Conservation (phyloP, 164 flowering plant genomes). For the Chloranthus sessilifolius region DNA sequence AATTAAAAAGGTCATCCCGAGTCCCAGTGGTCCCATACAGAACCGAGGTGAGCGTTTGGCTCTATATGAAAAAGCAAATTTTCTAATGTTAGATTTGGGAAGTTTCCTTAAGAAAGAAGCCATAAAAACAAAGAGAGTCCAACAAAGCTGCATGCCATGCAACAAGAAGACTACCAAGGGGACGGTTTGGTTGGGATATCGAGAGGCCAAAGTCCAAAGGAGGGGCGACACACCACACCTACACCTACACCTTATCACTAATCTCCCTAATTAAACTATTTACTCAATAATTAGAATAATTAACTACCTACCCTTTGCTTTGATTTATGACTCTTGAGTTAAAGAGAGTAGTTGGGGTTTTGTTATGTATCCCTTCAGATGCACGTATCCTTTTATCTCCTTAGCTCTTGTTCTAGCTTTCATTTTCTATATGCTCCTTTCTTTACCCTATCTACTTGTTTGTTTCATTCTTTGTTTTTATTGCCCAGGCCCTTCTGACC, state of each 20-base stretch:
- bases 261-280: too few relatives aligned
- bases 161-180: conserved; percentile 1
- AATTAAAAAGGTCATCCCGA: too few relatives aligned
- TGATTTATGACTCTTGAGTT: neutral
- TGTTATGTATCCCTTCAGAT: neutral
- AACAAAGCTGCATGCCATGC: conserved; percentile 1
- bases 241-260: too few relatives aligned
- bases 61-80: conserved; percentile 2
- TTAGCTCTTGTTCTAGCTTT: too few relatives aligned
- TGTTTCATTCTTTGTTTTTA: too few relatives aligned
- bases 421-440: too few relatives aligned
- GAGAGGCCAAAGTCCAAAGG: conserved; percentile 1
- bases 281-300: too few relatives aligned
- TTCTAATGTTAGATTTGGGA: conserved; percentile 2
- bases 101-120: conserved; percentile 4
- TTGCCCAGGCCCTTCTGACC: too few relatives aligned
- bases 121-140: neutral
- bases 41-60: too few relatives aligned
- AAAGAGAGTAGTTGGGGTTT: conserved; percentile 1
- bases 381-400: too few relatives aligned
- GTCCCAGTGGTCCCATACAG: too few relatives aligned
- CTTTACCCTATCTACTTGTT: too few relatives aligned
- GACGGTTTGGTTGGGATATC: conserved; percentile 3
- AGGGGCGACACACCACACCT: neutral
- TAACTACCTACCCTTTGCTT: conserved; percentile 1